These are phyloP conservation scores for Isabelozyma heimii DNA, from an alignment of 805 yeast genomes.

Conservation along the genomic window DNA sequence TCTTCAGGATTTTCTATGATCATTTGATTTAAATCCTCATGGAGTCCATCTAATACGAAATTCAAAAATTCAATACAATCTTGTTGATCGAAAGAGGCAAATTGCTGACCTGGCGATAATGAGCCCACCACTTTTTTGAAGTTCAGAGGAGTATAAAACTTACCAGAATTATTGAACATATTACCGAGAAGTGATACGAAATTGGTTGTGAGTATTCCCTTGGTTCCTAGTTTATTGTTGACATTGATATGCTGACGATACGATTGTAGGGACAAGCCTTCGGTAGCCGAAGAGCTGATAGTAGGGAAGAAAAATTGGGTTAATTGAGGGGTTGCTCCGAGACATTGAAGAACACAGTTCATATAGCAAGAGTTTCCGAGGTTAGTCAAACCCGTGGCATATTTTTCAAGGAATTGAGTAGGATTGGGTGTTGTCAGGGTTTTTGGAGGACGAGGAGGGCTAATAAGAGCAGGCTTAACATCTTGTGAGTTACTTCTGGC, in stretches of 20 bases:
- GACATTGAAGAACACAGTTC: slow-evolving; percentile 87
- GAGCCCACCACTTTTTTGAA: slow-evolving; percentile 71
- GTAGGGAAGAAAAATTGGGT: slow-evolving; percentile 54
- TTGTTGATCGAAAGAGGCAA: slow-evolving; percentile 71
- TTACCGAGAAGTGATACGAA: slow-evolving; percentile 60
- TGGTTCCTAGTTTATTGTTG: slow-evolving; percentile 72
- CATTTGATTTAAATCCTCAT: slow-evolving; percentile 81
- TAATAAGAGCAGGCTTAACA: neutral
- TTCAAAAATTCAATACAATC: slow-evolving; percentile 83
- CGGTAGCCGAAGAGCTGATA: slow-evolving; percentile 17
- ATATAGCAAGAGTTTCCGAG: slow-evolving; percentile 91
- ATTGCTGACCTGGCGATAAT: slow-evolving; percentile 55
- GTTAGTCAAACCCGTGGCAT: slow-evolving; percentile 71
- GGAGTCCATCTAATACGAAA: slow-evolving; percentile 70
- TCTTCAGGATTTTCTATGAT: slow-evolving; percentile 26
- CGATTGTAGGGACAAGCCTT: slow-evolving; percentile 30
- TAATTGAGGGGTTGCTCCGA: slow-evolving; percentile 69
- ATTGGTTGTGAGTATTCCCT: slow-evolving; percentile 70
- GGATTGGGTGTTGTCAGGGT: slow-evolving; percentile 5
- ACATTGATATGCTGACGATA: slow-evolving; percentile 70
- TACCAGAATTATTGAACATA: slow-evolving; percentile 48
- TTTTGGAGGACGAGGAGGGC: neutral
- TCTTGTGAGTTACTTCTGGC: slow-evolving; percentile 1
- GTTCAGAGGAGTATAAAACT: slow-evolving; percentile 54
- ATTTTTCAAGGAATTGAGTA: slow-evolving; percentile 24